phyloP scores from a whole-genome alignment of 2,329 filamentous ascomycete genomes.

The Anthostomella pinea region DNA sequence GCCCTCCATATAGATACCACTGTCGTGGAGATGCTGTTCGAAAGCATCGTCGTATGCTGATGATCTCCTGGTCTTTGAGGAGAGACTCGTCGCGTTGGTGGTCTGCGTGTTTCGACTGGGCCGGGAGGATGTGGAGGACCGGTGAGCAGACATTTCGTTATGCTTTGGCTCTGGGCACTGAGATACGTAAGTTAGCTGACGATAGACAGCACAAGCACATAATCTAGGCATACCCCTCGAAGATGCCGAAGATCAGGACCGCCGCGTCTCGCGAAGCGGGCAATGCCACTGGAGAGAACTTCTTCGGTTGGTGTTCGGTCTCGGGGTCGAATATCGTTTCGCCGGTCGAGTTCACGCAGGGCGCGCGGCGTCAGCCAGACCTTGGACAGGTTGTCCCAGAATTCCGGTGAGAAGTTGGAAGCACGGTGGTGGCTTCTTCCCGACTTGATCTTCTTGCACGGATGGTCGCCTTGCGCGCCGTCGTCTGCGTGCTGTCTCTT shows the following conservation, averaged over 20 bases:
- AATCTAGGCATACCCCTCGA: slow-evolving; percentile 34
- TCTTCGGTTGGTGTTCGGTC: too few species aligned
- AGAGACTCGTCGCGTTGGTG: too few species aligned
- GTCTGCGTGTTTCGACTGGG: too few species aligned
- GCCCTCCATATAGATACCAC: slow-evolving; percentile 25
- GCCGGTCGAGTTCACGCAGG: slow-evolving; percentile 27
- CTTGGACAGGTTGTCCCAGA: slow-evolving; percentile 29
- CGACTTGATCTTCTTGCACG: slow-evolving; percentile 5
- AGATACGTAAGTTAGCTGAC: too few species aligned
- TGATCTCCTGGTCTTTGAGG: slow-evolving; percentile 20
- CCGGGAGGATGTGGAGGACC: too few species aligned
- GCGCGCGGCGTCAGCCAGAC: slow-evolving; percentile 25
- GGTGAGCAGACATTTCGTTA: too few species aligned
- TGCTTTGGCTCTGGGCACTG: too few species aligned
- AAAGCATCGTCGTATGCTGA: slow-evolving; percentile 27
- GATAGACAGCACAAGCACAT: too few species aligned
- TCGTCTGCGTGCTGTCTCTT: slow-evolving; percentile 3
- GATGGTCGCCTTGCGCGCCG: slow-evolving; percentile 1
- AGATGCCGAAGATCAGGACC: slow-evolving; percentile 35
- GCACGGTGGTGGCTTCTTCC: background rate
- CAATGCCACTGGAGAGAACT: slow-evolving; percentile 7
- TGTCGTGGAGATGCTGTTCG: slow-evolving; percentile 25
- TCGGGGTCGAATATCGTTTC: slow-evolving; percentile 13
- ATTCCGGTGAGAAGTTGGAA: slow-evolving; percentile 13
- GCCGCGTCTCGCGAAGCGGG: slow-evolving; percentile 30